Conservation (phyloP, 2,329 filamentous ascomycete species). For the Aureobasidium vineae region DNA sequence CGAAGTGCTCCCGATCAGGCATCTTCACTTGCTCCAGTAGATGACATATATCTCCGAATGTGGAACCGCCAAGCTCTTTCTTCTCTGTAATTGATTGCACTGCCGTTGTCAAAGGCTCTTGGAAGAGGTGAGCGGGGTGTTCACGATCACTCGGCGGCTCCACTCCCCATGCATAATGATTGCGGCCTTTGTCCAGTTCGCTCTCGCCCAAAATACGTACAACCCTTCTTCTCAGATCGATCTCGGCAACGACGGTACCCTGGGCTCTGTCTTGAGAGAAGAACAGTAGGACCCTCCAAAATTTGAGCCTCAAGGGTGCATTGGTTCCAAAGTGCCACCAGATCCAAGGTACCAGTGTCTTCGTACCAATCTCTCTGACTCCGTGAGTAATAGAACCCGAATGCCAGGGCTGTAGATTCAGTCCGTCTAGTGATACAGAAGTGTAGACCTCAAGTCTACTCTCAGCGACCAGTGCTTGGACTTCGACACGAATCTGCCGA, state of each 20-base stretch:
- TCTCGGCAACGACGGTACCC: not conserved
- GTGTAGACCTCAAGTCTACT: not conserved
- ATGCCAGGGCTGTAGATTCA: accelerated
- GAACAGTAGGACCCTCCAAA: not conserved
- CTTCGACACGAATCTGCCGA: not conserved
- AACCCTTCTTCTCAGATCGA: not conserved
- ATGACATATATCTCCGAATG: not conserved
- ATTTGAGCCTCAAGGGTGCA: not conserved
- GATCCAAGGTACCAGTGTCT: not conserved
- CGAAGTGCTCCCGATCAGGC: not conserved
- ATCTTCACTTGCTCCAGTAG: not conserved
- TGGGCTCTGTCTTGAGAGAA: not conserved
- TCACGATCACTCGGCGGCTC: not conserved
- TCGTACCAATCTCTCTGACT: not conserved
- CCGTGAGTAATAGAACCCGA: not conserved
- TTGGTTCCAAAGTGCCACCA: no score
- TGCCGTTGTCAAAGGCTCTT: not conserved
- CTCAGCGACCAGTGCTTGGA: not conserved
- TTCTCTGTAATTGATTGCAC: not conserved
- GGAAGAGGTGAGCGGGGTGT: not conserved
- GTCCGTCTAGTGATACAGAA: accelerated
- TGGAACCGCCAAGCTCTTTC: not conserved
- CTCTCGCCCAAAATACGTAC: not conserved
- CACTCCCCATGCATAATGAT: not conserved
- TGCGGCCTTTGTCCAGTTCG: no score